phyloP scores from a whole-genome alignment of 2,329 filamentous ascomycete genomes.

The Diaporthe caulivora region DNA sequence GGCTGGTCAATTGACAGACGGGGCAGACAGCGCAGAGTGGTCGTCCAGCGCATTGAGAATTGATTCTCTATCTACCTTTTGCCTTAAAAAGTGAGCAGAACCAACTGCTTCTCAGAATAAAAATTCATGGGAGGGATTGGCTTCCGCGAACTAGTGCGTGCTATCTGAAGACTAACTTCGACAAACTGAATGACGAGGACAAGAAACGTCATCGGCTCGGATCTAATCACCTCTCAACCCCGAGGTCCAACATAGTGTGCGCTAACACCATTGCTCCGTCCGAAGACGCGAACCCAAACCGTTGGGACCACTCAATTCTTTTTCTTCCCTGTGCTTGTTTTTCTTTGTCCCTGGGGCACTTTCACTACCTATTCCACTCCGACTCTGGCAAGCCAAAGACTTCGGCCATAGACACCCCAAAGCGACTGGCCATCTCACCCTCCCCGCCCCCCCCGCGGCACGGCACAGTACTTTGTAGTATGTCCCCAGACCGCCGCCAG shows the following conservation, averaged over 20 bases:
- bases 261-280: slow-evolving; percentile 11
- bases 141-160: not conserved
- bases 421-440: not conserved
- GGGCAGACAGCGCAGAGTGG: too few relatives aligned
- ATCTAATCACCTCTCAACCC: slow-evolving; percentile 21
- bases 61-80: too few relatives aligned
- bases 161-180: slow-evolving; percentile 1
- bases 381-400: slow-evolving; percentile 5
- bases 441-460: not conserved
- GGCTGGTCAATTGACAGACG: slow-evolving; percentile 13
- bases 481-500: slow-evolving; percentile 25
- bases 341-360: not conserved
- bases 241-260: slow-evolving; percentile 6
- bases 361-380: not conserved
- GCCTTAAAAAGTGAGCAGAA: not conserved
- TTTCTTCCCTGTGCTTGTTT: not conserved
- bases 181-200: slow-evolving; percentile 21
- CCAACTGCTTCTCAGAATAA: not conserved
- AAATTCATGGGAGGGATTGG: not conserved
- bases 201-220: slow-evolving; percentile 29
- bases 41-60: not conserved
- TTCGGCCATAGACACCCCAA: not conserved
- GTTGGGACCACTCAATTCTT: not conserved
- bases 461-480: slow-evolving; percentile 22
- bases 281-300: slow-evolving; percentile 25